Evolutionary conservation across 2,329 filamentous ascomycete genomes (phyloP).

Genomic region (Podosphaera fusca): DNA sequence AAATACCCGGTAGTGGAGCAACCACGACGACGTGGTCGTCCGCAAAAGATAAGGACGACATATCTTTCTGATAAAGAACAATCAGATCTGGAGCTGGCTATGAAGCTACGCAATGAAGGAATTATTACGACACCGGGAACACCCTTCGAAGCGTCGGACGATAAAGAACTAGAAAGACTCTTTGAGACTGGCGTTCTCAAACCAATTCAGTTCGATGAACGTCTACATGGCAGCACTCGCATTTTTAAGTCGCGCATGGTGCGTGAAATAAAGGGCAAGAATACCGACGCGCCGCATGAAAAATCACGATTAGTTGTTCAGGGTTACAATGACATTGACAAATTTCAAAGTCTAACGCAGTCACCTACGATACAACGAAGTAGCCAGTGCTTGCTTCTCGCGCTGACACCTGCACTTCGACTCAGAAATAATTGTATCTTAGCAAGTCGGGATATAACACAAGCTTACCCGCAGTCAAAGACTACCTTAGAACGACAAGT

Average conservation of each 20-base stretch:
- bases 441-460: background rate
- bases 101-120: background rate
- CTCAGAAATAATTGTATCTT: background rate
- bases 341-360: background rate
- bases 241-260: background rate
- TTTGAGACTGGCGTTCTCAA: background rate
- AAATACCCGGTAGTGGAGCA: background rate
- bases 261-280: background rate
- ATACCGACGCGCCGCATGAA: background rate
- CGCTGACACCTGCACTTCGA: background rate
- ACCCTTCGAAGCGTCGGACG: slow-evolving; percentile 1
- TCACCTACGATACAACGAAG: background rate
- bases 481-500: background rate
- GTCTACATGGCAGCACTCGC: background rate
- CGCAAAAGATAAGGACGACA: background rate
- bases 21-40: background rate
- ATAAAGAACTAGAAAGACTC: background rate
- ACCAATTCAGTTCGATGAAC: background rate
- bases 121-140: background rate
- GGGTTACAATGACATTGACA: background rate
- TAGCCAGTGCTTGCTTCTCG: background rate
- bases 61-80: background rate
- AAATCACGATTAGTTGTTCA: background rate
- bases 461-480: background rate
- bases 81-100: background rate